phyloP scores from a whole-genome alignment of 345 rosid species.

The Aquilaria yunnanensis region DNA sequence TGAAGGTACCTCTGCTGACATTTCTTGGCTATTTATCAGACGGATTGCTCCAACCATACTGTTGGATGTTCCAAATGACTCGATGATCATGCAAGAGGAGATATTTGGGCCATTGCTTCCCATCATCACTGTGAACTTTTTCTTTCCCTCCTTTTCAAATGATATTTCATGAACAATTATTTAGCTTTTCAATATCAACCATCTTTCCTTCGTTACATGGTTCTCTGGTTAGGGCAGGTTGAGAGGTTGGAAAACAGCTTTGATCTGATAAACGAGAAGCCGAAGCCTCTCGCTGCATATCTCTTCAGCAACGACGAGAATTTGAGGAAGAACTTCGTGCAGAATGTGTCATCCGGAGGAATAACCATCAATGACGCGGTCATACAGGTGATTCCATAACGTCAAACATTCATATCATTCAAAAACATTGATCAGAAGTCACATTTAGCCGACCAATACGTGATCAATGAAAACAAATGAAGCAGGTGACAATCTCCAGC shows the following conservation, averaged over 20 bases:
- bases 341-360: slow-evolving; percentile 60
- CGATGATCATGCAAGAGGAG: slow-evolving; percentile 84
- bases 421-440: neutral
- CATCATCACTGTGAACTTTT: slow-evolving; percentile 30
- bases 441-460: neutral
- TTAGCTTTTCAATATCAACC: neutral
- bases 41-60: slow-evolving; percentile 84
- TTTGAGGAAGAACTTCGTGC: slow-evolving; percentile 48
- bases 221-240: slow-evolving; percentile 36
- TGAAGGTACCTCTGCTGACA: neutral
- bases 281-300: slow-evolving; percentile 90
- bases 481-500: slow-evolving; percentile 58
- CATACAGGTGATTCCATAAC: slow-evolving; percentile 39
- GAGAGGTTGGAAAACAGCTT: slow-evolving; percentile 75
- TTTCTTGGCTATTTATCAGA: slow-evolving; percentile 29
- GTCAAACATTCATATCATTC: neutral
- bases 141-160: neutral
- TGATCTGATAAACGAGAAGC: slow-evolving; percentile 59
- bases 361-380: slow-evolving; percentile 61
- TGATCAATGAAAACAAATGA: slow-evolving; percentile 14
- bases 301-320: slow-evolving; percentile 56
- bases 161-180: neutral
- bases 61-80: slow-evolving; percentile 69
- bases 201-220: neutral
- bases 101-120: slow-evolving; percentile 99